A percentile compares a stretch with the other conserved stretches of the same genome.
These are phyloP conservation scores for Helenozyma baotianmanensis DNA, from an alignment of 805 yeast genomes.

Conservation along the genomic window DNA sequence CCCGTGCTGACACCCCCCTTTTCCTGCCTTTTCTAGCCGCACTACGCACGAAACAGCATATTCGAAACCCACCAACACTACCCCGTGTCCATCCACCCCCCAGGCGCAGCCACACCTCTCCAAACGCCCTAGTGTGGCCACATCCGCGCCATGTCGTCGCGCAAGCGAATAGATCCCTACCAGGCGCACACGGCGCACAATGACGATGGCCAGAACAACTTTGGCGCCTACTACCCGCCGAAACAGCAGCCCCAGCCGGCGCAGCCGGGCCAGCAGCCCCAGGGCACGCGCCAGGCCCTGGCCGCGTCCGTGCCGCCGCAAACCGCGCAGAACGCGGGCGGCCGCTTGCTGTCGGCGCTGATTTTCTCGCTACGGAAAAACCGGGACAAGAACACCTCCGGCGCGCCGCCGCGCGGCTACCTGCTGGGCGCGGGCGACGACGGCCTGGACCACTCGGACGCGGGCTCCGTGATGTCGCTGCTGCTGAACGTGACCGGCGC, in stretches of 20 bases:
- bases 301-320: constrained; percentile 15
- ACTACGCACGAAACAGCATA: no score
- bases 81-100: no score
- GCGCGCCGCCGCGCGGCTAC: not conserved
- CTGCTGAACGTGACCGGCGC: constrained; percentile 4
- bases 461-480: constrained; percentile 20
- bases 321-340: constrained; percentile 8
- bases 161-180: constrained; percentile 21
- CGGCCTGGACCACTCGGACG: constrained; percentile 30
- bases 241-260: constrained; percentile 20
- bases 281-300: constrained; percentile 21
- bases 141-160: constrained; percentile 13
- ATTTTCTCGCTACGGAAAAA: constrained; percentile 34
- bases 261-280: constrained; percentile 19
- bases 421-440: constrained; percentile 18
- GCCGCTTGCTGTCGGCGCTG: constrained; percentile 31
- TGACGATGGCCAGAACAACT: constrained; percentile 2
- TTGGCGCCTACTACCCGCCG: constrained; percentile 14
- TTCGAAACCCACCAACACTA: no score
- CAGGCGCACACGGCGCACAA: constrained; percentile 8
- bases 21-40: no score
- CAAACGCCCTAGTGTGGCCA: no score
- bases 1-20: no score
- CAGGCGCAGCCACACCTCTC: no score
- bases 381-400: constrained; percentile 13